Evolutionary conservation across 768 basidiomycete genomes (phyloP).

Genomic region (Lactarius quietus): DNA sequence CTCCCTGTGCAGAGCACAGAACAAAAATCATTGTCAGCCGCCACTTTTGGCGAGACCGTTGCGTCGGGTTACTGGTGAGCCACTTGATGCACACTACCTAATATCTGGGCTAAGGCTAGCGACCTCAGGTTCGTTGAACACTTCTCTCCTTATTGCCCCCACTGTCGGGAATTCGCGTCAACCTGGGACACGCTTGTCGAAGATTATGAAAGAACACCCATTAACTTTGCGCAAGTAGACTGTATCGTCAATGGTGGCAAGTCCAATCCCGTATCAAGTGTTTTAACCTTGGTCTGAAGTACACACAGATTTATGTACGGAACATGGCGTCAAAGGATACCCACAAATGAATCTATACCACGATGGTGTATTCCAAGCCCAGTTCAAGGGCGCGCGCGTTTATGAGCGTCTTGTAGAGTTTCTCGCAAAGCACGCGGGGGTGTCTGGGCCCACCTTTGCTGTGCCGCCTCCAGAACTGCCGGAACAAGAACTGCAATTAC

Average conservation of each 20-base stretch:
- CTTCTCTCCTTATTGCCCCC: constrained; percentile 81
- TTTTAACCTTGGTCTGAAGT: background rate
- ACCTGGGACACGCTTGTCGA: constrained; percentile 73
- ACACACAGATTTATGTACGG: constrained; percentile 67
- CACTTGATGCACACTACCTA: background rate
- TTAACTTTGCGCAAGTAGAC: constrained; percentile 78
- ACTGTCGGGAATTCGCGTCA: constrained; percentile 76
- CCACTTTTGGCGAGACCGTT: constrained; percentile 53
- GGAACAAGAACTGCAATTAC: constrained; percentile 36
- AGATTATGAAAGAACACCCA: constrained; percentile 44
- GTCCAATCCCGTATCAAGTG: constrained; percentile 29
- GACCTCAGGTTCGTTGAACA: constrained; percentile 69
- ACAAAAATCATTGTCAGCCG: constrained; percentile 46
- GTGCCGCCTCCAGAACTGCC: constrained; percentile 30
- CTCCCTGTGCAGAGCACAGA: constrained; percentile 29
- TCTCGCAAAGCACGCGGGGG: constrained; percentile 44
- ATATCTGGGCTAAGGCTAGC: background rate
- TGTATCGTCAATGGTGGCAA: constrained; percentile 73
- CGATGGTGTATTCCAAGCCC: constrained; percentile 57
- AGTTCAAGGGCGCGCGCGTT: constrained; percentile 53
- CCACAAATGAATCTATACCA: constrained; percentile 73
- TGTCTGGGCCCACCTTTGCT: constrained; percentile 23
- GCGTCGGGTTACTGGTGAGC: constrained; percentile 57
- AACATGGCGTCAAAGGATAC: constrained; percentile 66
- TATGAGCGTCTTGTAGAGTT: constrained; percentile 54